Percentiles rank a stretch among this genome's conserved stretches.
phyloP scores from a whole-genome alignment of 371 early-diverging fungal species.

The Blastocladiella emersonii region DNA sequence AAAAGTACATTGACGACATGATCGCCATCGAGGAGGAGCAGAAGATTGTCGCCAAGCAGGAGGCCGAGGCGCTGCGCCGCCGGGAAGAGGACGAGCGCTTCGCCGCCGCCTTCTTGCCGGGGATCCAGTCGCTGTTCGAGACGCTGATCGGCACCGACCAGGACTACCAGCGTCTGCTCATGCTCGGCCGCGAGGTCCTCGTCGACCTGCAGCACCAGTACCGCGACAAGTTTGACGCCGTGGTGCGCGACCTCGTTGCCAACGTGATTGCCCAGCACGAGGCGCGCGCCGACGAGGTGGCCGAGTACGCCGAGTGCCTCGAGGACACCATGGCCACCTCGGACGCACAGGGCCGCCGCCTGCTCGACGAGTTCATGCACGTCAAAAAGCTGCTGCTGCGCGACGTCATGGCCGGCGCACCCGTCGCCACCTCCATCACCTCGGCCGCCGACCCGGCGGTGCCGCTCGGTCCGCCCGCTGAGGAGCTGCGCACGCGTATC shows the following conservation, averaged over 20 bases:
- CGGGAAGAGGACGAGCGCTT: neutral
- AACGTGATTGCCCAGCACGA: neutral
- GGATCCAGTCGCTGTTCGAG: neutral
- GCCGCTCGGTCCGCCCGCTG: neutral
- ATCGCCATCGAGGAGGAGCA: conserved; percentile 40
- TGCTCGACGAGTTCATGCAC: neutral
- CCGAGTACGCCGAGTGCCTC: neutral
- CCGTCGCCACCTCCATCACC: neutral
- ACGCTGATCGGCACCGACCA: neutral
- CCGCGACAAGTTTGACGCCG: neutral
- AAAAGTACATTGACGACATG: conserved; percentile 34
- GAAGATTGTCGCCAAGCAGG: conserved; percentile 18
- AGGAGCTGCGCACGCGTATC: neutral
- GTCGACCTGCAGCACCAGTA: neutral
- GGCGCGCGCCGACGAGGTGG: neutral
- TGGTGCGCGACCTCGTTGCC: neutral
- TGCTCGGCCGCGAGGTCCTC: neutral
- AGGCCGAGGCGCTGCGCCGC: conserved; percentile 11
- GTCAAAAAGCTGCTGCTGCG: neutral
- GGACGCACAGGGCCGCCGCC: neutral
- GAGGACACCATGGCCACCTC: neutral
- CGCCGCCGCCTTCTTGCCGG: neutral
- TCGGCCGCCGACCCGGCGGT: neutral
- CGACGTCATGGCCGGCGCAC: neutral
- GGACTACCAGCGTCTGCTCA: neutral